Evolutionary conservation across 768 basidiomycete species (phyloP), one percentile per base, ranked within the genome.

Genomic region (Tulasnella calospora): DNA sequence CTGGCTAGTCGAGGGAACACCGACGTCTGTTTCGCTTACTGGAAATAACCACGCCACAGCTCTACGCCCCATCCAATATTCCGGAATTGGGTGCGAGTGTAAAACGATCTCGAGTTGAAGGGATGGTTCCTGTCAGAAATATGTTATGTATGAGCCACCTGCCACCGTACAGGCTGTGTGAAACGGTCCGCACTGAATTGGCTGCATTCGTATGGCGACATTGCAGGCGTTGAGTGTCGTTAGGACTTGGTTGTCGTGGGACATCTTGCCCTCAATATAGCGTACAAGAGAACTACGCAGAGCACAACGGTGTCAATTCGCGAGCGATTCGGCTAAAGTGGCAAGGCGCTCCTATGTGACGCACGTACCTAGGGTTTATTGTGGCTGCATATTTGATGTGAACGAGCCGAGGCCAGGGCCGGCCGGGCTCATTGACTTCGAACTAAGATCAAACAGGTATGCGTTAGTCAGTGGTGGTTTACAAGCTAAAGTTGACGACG

Each of bases 31-130:
- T 92, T 61, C 93, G 86, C 82, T 36, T 75, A 83, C 82, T 94
- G 93, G 84, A 94, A 94, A 77, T 92, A 93, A 0, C 93, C 93
- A 2, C 93, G 87, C 92, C 92, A 92, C 0, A 93, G 86, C 17
- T 89, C 87, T 5, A 94, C 86, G 0, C 94, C 75, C 57, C 93
- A 0, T 0, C 92, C 86, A 8, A 87, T 86, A 38, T 84, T 81
- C 38, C 38, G 38, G 12, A 84, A 87, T 73, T 89, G 91, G 0
- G 84, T 82, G 30, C 88, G 83, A 0, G 90, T 91, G 83, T 90
- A 94, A 84, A 94, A 94, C 0, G 92, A 92, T 0, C 92, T 88
- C 9, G 90, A 88, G 75, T 93, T 92, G 86, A 91, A 92, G 0
- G 93, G 92, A 78, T 90, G 89, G 27, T 87, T 86, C 35, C 82